Conservation (phyloP, 345 rosid genomes). For the Gossypium mustelinum region DNA sequence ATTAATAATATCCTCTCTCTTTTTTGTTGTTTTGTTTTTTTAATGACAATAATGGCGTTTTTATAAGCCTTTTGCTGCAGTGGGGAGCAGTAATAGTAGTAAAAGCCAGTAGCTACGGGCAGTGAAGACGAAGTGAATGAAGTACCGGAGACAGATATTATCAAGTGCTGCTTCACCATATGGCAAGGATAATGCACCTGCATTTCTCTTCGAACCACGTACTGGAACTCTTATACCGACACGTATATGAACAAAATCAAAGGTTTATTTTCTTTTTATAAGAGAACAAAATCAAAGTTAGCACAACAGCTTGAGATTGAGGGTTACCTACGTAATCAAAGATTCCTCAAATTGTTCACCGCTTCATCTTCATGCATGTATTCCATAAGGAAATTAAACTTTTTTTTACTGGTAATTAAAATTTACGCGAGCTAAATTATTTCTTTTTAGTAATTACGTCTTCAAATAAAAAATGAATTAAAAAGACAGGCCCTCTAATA, state of each 20-base stretch:
- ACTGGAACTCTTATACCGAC: background rate
- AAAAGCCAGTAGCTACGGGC: background rate
- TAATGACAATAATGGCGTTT: background rate
- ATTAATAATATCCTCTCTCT: background rate
- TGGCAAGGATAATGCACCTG: background rate
- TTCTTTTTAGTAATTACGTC: too few relatives aligned
- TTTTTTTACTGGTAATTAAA: too few relatives aligned
- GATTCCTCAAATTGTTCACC: background rate
- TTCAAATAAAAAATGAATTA: too few relatives aligned
- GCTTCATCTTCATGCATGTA: background rate
- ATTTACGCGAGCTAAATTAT: too few relatives aligned
- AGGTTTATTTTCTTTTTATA: background rate
- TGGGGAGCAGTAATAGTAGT: background rate
- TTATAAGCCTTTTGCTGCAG: constrained; percentile 7
- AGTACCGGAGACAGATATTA: background rate
- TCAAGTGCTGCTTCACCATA: background rate
- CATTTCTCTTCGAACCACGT: background rate
- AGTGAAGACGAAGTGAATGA: background rate
- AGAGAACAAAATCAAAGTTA: background rate
- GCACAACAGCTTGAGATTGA: background rate
- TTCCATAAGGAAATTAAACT: background rate
- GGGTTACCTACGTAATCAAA: background rate
- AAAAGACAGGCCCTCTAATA: too few relatives aligned
- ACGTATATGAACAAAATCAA: background rate
- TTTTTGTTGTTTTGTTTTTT: background rate